Evolutionary conservation across 306 rosid species (phyloP).

Genomic region (Abrus pulchellus): DNA sequence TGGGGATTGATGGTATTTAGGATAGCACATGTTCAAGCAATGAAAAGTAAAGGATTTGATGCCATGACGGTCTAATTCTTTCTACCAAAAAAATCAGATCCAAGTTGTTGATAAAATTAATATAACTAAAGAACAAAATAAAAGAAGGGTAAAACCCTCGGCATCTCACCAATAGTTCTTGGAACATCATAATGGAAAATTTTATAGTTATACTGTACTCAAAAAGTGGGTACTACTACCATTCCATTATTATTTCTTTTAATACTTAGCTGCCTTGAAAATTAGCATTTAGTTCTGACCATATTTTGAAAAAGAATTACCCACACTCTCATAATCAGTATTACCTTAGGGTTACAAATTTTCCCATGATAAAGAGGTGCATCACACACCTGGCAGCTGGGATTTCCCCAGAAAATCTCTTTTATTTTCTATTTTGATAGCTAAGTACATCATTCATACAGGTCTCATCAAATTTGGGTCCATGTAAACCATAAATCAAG

Average conservation of each 20-base stretch:
- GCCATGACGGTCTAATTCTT: not conserved
- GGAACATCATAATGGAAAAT: not conserved
- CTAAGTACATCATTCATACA: not conserved
- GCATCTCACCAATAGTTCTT: not conserved
- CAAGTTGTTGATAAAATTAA: not conserved
- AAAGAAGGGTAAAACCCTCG: not conserved
- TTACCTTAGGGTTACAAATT: not conserved
- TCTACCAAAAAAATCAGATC: not conserved
- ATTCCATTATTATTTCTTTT: not conserved
- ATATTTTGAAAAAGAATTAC: not conserved
- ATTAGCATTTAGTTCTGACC: not conserved
- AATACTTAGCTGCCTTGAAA: not conserved
- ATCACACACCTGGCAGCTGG: slow-evolving; percentile 6
- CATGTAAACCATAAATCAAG: not conserved
- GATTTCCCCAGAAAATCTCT: not conserved
- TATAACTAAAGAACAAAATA: not conserved
- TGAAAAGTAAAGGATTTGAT: not conserved
- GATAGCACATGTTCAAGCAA: slow-evolving; percentile 7
- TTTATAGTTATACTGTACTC: not conserved
- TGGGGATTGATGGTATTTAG: not conserved
- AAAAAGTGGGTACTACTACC: not conserved
- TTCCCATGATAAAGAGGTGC: slow-evolving; percentile 21
- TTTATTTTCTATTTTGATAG: not conserved
- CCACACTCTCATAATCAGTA: not conserved
- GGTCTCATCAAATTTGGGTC: not conserved